phyloP scores from a whole-genome alignment of 345 rosid species.

The Euphorbia tirucalli region DNA sequence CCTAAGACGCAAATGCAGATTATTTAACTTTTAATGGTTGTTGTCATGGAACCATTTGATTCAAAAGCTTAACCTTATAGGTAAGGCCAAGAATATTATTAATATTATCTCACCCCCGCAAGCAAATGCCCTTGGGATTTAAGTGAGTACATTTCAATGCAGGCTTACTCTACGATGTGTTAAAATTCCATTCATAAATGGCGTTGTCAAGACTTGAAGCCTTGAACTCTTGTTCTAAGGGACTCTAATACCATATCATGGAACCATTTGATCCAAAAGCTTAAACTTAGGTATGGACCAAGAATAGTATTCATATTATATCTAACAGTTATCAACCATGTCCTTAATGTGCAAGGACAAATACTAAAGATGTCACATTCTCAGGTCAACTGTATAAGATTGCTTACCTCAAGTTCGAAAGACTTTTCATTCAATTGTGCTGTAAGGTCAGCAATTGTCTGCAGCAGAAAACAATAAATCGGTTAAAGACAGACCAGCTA shows the following conservation, averaged over 20 bases:
- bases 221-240: neutral
- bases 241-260: neutral
- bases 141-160: neutral
- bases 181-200: neutral
- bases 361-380: conserved; percentile 12
- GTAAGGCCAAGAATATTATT: neutral
- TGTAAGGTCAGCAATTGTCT: conserved; percentile 70
- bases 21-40: neutral
- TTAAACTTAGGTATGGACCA: neutral
- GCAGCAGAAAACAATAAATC: conserved; percentile 32
- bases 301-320: neutral
- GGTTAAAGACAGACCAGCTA: conserved; percentile 26
- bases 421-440: conserved; percentile 88
- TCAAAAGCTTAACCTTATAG: neutral
- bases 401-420: conserved; percentile 85
- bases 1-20: neutral
- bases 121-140: neutral
- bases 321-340: conserved; percentile 2
- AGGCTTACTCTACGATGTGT: neutral
- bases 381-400: conserved; percentile 10
- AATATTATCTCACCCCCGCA: neutral
- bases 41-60: neutral
- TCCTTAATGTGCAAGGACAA: neutral
- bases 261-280: neutral
- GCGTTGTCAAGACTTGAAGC: neutral